These are phyloP conservation scores for Ilyonectria sp. DNA, from an alignment of 2,329 filamentous ascomycete species.

Conservation along the genomic window DNA sequence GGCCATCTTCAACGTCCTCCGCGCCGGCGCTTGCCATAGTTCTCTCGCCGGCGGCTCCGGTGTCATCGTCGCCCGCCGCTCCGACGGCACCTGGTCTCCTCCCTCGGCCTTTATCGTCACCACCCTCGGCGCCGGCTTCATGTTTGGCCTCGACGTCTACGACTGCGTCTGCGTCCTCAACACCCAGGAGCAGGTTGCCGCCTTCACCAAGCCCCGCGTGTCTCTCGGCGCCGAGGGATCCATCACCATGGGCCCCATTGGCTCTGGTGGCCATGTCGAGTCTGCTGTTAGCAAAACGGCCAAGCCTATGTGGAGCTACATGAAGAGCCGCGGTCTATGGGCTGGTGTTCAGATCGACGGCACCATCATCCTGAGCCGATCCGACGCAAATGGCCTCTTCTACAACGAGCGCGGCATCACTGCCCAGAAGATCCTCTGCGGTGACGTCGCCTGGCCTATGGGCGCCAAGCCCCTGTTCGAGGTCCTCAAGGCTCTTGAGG, in stretches of 20 bases:
- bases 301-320: constrained; percentile 83
- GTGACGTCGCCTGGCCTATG: constrained; percentile 58
- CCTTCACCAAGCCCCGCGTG: constrained; percentile 76
- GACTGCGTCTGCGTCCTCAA: constrained; percentile 85
- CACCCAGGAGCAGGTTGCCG: constrained; percentile 75
- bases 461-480: constrained; percentile 57
- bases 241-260: constrained; percentile 71
- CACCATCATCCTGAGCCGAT: constrained; percentile 81
- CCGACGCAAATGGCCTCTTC: constrained; percentile 84
- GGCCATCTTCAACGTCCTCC: constrained; percentile 75
- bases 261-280: constrained; percentile 74
- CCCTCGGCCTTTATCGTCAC: constrained; percentile 81
- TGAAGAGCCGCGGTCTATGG: constrained; percentile 86
- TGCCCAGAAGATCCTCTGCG: constrained; percentile 54
- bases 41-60: constrained; percentile 74
- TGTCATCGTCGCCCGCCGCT: constrained; percentile 69
- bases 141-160: constrained; percentile 82
- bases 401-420: constrained; percentile 72
- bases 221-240: constrained; percentile 81
- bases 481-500: constrained; percentile 58
- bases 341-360: constrained; percentile 86
- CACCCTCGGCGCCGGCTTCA: constrained; percentile 78
- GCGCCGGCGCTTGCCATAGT: constrained; percentile 68
- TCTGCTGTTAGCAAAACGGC: constrained; percentile 50
- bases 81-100: constrained; percentile 77